A percentile compares a stretch with the other conserved stretches of the same genome.
These are phyloP conservation scores for Daldinia loculata DNA, from an alignment of 495 filamentous ascomycete genomes.

Conservation along the genomic window DNA sequence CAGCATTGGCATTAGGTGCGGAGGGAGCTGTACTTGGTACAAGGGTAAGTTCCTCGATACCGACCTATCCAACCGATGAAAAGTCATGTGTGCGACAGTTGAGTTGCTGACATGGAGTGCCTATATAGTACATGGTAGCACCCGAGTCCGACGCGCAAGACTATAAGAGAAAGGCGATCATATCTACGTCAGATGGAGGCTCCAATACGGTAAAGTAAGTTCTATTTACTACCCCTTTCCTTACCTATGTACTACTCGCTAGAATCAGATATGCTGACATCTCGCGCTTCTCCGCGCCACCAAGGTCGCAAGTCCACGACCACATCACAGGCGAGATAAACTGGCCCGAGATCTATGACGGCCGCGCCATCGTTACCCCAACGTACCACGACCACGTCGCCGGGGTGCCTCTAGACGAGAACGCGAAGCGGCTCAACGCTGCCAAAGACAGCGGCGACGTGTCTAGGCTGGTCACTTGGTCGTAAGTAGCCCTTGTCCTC, in stretches of 20 bases:
- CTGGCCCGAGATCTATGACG: constrained; percentile 75
- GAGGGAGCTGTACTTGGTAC: constrained; percentile 75
- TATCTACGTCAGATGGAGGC: constrained; percentile 71
- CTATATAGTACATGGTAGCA: constrained; percentile 64
- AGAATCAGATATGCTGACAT: neutral
- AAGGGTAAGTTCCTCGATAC: constrained; percentile 51
- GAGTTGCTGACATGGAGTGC: constrained; percentile 9
- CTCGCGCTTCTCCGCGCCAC: neutral
- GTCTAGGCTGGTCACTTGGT: constrained; percentile 61
- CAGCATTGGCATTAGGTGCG: constrained; percentile 71
- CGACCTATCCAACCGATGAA: neutral
- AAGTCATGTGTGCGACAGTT: neutral
- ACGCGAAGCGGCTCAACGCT: constrained; percentile 66
- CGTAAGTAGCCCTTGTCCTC: constrained; percentile 48
- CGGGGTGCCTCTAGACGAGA: constrained; percentile 65
- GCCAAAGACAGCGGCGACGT: constrained; percentile 46
- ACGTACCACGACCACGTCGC: constrained; percentile 64
- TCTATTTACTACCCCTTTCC: neutral
- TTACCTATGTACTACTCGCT: neutral
- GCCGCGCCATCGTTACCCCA: constrained; percentile 67
- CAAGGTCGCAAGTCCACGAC: constrained; percentile 72
- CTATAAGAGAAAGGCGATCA: constrained; percentile 68
- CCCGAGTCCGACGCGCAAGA: constrained; percentile 67
- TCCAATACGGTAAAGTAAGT: constrained; percentile 65
- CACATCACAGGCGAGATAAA: constrained; percentile 67